phyloP scores from a whole-genome alignment of 768 basidiomycete genomes.

The Pleurotus eryngii region DNA sequence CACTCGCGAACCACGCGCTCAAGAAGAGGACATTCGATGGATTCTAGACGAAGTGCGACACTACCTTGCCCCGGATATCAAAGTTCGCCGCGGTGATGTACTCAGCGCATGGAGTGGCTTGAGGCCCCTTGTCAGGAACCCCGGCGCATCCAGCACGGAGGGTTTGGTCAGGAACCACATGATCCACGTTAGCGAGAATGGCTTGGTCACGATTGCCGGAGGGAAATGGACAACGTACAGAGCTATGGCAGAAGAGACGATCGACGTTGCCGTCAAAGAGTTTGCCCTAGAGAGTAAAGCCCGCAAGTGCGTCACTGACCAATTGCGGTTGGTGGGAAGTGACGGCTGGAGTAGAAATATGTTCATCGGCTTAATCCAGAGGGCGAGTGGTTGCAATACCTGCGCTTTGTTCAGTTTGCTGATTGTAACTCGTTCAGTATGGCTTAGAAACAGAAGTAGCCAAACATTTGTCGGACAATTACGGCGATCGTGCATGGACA shows the following conservation, averaged over 20 bases:
- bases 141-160: conserved; percentile 64
- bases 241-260: conserved; percentile 93
- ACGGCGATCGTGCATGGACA: conserved; percentile 96
- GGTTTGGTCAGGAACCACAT: conserved; percentile 92
- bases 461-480: conserved; percentile 87
- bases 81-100: conserved; percentile 91
- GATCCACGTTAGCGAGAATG: conserved; percentile 76
- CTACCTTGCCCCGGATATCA: conserved; percentile 90
- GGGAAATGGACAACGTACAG: conserved; percentile 99
- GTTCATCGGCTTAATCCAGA: conserved; percentile 94
- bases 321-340: conserved; percentile 81
- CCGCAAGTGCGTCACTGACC: conserved; percentile 73
- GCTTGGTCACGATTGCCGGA: conserved; percentile 90
- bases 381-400: conserved; percentile 42
- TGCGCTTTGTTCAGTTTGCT: background rate
- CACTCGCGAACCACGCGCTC: conserved; percentile 69
- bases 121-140: conserved; percentile 85
- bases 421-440: conserved; percentile 47
- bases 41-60: conserved; percentile 89
- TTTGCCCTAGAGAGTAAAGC: conserved; percentile 61
- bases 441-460: conserved; percentile 91
- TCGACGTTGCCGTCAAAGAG: conserved; percentile 79
- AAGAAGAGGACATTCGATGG: conserved; percentile 96
- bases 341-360: conserved; percentile 95
- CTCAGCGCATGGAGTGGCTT: conserved; percentile 94